Conservation (phyloP, 2,329 filamentous ascomycete species). For the Cladosporium austrohemisphaericum region DNA sequence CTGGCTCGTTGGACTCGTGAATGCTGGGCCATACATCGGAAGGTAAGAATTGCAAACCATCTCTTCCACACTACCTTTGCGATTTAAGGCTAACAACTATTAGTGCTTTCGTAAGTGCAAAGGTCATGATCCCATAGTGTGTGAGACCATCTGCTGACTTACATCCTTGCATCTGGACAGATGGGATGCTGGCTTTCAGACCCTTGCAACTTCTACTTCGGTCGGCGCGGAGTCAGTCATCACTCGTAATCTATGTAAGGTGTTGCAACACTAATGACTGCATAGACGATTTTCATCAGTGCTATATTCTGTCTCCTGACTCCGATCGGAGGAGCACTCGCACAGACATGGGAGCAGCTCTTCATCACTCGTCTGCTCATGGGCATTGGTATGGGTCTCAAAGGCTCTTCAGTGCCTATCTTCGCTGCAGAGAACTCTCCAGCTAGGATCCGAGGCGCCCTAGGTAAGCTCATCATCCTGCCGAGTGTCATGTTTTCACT, state of each 20-base stretch:
- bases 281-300: slow-evolving; percentile 35
- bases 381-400: slow-evolving; percentile 44
- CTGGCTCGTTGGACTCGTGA: slow-evolving; percentile 65
- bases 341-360: slow-evolving; percentile 48
- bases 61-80: background rate
- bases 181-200: slow-evolving; percentile 38
- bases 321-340: slow-evolving; percentile 62
- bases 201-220: slow-evolving; percentile 40
- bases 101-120: slow-evolving; percentile 22
- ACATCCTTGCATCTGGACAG: no score
- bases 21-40: slow-evolving; percentile 55
- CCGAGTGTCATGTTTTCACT: no score
- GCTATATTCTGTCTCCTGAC: slow-evolving; percentile 60
- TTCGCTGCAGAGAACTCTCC: slow-evolving; percentile 56
- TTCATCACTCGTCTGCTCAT: slow-evolving; percentile 35
- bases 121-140: no score
- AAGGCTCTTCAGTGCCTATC: slow-evolving; percentile 43
- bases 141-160: no score
- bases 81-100: slow-evolving; percentile 23
- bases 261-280: background rate
- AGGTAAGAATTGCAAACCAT: background rate
- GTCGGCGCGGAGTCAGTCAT: slow-evolving; percentile 29
- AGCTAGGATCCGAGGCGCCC: slow-evolving; percentile 51
- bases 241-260: background rate
- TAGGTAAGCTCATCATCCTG: no score